phyloP scores from a whole-genome alignment of 495 filamentous ascomycete genomes.

The Aspergillus conjunctus region DNA sequence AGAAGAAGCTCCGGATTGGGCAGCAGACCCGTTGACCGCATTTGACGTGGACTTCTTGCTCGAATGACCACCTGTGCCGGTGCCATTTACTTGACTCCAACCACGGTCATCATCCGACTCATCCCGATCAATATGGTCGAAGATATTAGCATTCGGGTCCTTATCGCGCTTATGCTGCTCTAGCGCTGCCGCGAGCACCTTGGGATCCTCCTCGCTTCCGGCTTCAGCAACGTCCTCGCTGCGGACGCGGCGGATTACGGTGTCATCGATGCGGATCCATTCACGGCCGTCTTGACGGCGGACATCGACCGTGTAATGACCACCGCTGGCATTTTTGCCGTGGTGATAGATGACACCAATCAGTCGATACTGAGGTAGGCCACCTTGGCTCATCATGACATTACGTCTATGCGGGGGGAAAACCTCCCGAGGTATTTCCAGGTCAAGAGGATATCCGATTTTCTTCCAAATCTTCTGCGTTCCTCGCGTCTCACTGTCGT shows the following conservation, averaged over 20 bases:
- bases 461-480: slow-evolving; percentile 99
- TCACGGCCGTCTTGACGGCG: slow-evolving; percentile 89
- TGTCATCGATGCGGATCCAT: slow-evolving; percentile 97
- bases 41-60: slow-evolving; percentile 69
- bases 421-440: slow-evolving; percentile 93
- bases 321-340: slow-evolving; percentile 90
- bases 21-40: slow-evolving; percentile 61
- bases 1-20: slow-evolving; percentile 50
- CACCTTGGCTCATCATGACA: slow-evolving; percentile 60
- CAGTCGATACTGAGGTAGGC: slow-evolving; percentile 77
- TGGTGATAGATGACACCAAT: slow-evolving; percentile 97
- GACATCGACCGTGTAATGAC: slow-evolving; percentile 96
- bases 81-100: slow-evolving; percentile 83
- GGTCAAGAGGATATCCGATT: slow-evolving; percentile 88
- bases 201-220: slow-evolving; percentile 76
- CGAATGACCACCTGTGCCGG: slow-evolving; percentile 43
- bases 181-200: slow-evolving; percentile 63
- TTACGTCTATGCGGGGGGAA: slow-evolving; percentile 76
- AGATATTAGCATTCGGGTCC: slow-evolving; percentile 63
- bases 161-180: slow-evolving; percentile 66
- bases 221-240: slow-evolving; percentile 90
- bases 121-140: slow-evolving; percentile 67
- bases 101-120: slow-evolving; percentile 67
- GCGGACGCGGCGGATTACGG: slow-evolving; percentile 79
- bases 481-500: slow-evolving; percentile 78